phyloP scores from a whole-genome alignment of 2,329 filamentous ascomycete genomes.

The Pseudogymnoascus sp. region DNA sequence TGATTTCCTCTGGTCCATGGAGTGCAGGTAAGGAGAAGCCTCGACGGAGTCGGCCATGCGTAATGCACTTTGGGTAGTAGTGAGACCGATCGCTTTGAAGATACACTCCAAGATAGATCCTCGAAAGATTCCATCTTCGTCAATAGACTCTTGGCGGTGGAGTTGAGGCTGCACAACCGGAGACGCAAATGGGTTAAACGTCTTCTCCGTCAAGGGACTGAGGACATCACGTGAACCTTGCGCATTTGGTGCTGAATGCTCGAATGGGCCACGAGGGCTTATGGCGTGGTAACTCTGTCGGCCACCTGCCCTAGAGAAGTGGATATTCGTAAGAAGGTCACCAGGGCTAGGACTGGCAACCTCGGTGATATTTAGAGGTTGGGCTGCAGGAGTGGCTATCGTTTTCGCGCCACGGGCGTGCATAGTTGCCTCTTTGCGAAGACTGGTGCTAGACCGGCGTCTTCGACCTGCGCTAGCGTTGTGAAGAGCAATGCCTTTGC shows the following conservation, averaged over 20 bases:
- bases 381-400: slow-evolving; percentile 14
- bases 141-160: slow-evolving; percentile 70
- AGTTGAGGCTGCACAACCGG: slow-evolving; percentile 40
- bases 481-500: slow-evolving; percentile 91
- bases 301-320: slow-evolving; percentile 54
- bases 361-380: slow-evolving; percentile 25
- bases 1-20: slow-evolving; percentile 71
- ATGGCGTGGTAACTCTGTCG: slow-evolving; percentile 29
- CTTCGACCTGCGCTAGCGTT: slow-evolving; percentile 61
- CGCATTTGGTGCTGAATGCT: slow-evolving; percentile 25
- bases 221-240: slow-evolving; percentile 26
- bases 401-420: slow-evolving; percentile 41
- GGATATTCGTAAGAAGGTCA: slow-evolving; percentile 71
- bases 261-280: slow-evolving; percentile 13
- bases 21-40: slow-evolving; percentile 73
- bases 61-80: slow-evolving; percentile 54
- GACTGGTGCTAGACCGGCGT: slow-evolving; percentile 61
- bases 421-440: slow-evolving; percentile 71
- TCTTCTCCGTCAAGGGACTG: slow-evolving; percentile 35
- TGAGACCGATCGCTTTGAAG: slow-evolving; percentile 84
- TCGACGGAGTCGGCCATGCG: slow-evolving; percentile 68
- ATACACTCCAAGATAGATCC: slow-evolving; percentile 90
- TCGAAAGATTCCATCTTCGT: slow-evolving; percentile 83
- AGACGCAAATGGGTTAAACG: slow-evolving; percentile 49
- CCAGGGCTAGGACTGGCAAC: slow-evolving; percentile 53